phyloP scores from a whole-genome alignment of 1,284 basidiomycete species.

The Naganishia sp. region DNA sequence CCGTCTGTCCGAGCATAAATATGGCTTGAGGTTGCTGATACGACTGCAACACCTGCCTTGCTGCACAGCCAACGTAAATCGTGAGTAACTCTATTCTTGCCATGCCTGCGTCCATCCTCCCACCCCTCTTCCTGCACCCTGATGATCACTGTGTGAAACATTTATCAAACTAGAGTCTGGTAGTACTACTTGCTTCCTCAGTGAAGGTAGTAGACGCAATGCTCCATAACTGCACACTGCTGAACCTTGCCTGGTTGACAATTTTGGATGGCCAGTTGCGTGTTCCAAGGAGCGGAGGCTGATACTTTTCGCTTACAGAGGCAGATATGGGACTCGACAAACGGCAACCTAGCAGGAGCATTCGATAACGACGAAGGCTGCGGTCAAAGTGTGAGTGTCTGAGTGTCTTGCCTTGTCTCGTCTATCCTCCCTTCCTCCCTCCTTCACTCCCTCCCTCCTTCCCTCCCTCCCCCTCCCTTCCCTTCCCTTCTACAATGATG shows the following conservation, averaged over 20 bases:
- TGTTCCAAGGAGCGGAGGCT: not conserved
- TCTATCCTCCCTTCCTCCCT: slow-evolving; percentile 9
- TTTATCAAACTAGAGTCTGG: slow-evolving; percentile 38
- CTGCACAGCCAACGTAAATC: not conserved
- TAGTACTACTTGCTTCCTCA: slow-evolving; percentile 33
- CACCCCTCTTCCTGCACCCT: slow-evolving; percentile 11
- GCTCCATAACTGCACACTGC: slow-evolving; percentile 34
- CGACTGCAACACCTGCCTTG: no score
- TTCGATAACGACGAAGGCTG: not conserved
- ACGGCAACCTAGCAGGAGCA: no score
- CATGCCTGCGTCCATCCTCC: not conserved
- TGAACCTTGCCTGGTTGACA: slow-evolving; percentile 30
- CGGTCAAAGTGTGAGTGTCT: slow-evolving; percentile 1
- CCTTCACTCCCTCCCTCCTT: slow-evolving; percentile 11
- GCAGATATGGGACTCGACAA: not conserved
- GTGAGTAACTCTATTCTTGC: slow-evolving; percentile 25
- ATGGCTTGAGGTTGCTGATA: not conserved
- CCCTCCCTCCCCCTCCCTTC: slow-evolving; percentile 26
- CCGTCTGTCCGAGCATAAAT: not conserved
- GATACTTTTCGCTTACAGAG: not conserved
- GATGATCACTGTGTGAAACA: slow-evolving; percentile 35
- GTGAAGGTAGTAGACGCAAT: slow-evolving; percentile 32
- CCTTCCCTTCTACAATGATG: slow-evolving; percentile 34
- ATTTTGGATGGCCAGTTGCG: slow-evolving; percentile 4
- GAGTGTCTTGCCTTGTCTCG: not conserved